phyloP scores from a whole-genome alignment of 2,329 filamentous ascomycete genomes.

The Cryphonectria naterciae region DNA sequence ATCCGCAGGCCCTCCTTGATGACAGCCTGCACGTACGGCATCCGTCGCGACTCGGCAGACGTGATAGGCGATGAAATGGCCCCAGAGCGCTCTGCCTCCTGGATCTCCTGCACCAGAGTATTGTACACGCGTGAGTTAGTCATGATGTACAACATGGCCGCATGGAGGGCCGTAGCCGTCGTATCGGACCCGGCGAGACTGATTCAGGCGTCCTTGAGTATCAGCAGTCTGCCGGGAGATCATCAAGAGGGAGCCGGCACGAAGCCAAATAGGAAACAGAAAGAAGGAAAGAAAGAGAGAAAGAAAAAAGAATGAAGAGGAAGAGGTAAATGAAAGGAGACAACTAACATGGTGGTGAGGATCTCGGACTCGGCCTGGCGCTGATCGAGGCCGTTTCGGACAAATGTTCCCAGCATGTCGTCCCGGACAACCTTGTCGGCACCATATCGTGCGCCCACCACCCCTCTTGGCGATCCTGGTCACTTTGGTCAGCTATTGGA shows the following conservation, averaged over 20 bases:
- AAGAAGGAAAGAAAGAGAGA: too few species aligned
- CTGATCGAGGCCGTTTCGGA: too few species aligned
- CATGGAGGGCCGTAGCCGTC: conserved; percentile 20
- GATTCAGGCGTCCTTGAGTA: too few species aligned
- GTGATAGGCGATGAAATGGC: conserved; percentile 13
- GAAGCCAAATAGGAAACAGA: too few species aligned
- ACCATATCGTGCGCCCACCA: neutral
- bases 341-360: too few species aligned
- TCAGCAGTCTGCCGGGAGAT: conserved; percentile 18
- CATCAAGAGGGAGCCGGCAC: conserved; percentile 23
- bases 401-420: too few species aligned
- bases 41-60: conserved; percentile 31
- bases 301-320: too few species aligned
- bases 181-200: conserved; percentile 27
- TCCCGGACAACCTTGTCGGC: too few species aligned
- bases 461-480: too few species aligned
- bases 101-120: conserved; percentile 11
- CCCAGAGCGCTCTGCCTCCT: neutral
- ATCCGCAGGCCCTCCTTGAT: conserved; percentile 34
- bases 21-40: conserved; percentile 36
- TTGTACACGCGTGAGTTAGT: conserved; percentile 10
- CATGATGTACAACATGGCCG: neutral
- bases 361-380: too few species aligned
- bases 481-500: neutral
- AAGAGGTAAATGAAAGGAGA: too few species aligned